These are phyloP conservation scores for Euptelea pleiosperma DNA, from an alignment of 164 flowering plant genomes.

Conservation along the genomic window DNA sequence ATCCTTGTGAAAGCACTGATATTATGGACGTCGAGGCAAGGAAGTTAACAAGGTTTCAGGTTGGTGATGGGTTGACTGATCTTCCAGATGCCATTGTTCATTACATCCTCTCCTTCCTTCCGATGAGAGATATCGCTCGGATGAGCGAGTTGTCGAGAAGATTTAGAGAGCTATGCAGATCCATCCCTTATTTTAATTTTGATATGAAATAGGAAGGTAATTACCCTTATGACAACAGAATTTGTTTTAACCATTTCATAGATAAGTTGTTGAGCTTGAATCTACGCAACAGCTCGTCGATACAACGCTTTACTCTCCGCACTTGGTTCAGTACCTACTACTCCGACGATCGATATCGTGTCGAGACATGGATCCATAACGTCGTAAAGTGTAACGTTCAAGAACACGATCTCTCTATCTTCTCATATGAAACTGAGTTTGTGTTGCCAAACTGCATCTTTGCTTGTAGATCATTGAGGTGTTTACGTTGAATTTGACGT, in stretches of 20 bases:
- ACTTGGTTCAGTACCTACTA: no score
- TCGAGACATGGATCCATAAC: slow-evolving; percentile 1
- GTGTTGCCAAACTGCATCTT: not conserved
- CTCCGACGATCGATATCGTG: no score
- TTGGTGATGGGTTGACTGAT: slow-evolving; percentile 9
- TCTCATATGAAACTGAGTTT: no score
- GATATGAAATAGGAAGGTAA: no score
- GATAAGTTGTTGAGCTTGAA: not conserved
- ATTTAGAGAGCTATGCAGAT: slow-evolving; percentile 8
- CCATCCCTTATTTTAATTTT: not conserved
- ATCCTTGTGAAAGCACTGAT: no score
- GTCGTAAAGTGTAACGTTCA: not conserved
- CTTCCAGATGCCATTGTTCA: slow-evolving; percentile 3
- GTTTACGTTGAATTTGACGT: no score
- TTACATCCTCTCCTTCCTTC: slow-evolving; percentile 10
- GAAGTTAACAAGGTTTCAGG: no score
- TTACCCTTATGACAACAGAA: no score
- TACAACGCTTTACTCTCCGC: no score
- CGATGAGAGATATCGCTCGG: not conserved
- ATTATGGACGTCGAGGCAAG: no score
- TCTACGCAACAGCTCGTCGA: no score
- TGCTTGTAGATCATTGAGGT: not conserved
- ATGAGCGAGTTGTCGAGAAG: slow-evolving; percentile 10
- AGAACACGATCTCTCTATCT: not conserved
- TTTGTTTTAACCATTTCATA: slow-evolving; percentile 6